Conservation (phyloP, 352 stramenopile genomes). For the Pythium sukuiense region DNA sequence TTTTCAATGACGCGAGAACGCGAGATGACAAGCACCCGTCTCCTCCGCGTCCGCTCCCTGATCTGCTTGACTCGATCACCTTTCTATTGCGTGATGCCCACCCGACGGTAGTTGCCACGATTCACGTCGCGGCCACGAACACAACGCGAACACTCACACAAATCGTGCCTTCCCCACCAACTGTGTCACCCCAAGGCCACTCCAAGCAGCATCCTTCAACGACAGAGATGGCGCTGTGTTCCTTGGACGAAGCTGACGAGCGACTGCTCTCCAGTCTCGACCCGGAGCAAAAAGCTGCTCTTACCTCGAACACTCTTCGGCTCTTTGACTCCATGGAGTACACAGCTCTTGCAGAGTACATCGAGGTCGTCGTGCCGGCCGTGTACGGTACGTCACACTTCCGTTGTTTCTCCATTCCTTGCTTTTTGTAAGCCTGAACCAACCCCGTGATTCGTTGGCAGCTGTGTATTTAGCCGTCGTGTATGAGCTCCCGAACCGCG, state of each 20-base stretch:
- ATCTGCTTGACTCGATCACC: neutral
- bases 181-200: neutral
- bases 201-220: too few species aligned
- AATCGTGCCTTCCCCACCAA: neutral
- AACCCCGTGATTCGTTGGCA: slow-evolving; percentile 1
- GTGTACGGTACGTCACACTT: slow-evolving; percentile 3
- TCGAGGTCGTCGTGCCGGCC: slow-evolving; percentile 8
- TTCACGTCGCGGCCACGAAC: too few species aligned
- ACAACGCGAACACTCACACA: neutral
- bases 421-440: too few species aligned
- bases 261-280: neutral
- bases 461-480: slow-evolving; percentile 32
- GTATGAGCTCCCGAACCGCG: slow-evolving; percentile 36
- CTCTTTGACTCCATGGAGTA: slow-evolving; percentile 8
- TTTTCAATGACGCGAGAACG: neutral
- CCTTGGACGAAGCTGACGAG: too few species aligned
- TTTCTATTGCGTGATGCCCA: neutral
- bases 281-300: neutral
- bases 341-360: slow-evolving; percentile 5
- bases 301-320: neutral
- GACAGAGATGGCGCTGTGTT: too few species aligned
- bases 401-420: too few species aligned
- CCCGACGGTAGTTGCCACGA: too few species aligned
- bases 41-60: neutral
- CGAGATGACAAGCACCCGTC: neutral